A percentile compares a stretch with the other conserved stretches of the same genome.
Conservation (phyloP, 139 green algal genomes). For the Bryopsis sp. region DNA sequence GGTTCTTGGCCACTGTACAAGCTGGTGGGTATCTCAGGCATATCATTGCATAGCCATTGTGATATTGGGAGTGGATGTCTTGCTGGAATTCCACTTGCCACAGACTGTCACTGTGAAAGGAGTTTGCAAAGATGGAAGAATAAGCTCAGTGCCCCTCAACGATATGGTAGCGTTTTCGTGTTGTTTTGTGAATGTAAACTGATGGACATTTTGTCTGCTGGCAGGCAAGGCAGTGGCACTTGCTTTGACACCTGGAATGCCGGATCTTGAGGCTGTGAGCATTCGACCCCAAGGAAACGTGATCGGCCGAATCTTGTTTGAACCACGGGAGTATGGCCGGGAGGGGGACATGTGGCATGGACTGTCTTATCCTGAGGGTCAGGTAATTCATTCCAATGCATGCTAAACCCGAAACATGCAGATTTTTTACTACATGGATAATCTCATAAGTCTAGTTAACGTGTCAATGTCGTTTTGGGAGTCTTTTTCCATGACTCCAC, state of each 20-base stretch:
- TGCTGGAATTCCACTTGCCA: no score
- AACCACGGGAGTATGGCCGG: slow-evolving; percentile 27
- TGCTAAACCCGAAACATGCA: no score
- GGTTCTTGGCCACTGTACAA: slow-evolving; percentile 24
- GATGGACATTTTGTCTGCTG: slow-evolving; percentile 24
- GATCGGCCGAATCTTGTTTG: slow-evolving; percentile 39
- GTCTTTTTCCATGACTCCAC: no score
- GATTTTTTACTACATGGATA: no score
- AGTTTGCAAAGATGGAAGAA: no score
- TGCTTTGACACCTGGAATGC: slow-evolving; percentile 42
- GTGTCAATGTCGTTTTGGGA: no score
- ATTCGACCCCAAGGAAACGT: slow-evolving; percentile 35
- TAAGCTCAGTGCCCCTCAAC: no score
- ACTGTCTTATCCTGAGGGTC: slow-evolving; percentile 14
- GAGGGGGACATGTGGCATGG: slow-evolving; percentile 36
- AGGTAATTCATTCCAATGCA: no score
- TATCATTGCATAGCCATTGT: background rate
- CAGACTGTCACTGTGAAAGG: no score
- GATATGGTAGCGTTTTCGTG: no score
- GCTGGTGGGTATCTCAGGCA: slow-evolving; percentile 5
- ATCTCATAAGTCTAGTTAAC: no score
- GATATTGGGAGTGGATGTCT: slow-evolving; percentile 19
- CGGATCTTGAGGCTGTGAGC: slow-evolving; percentile 38
- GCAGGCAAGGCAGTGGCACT: slow-evolving; percentile 43
- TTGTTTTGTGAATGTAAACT: no score